phyloP scores from a whole-genome alignment of 2,329 filamentous ascomycete species.

The Cyphellophora attinorum region DNA sequence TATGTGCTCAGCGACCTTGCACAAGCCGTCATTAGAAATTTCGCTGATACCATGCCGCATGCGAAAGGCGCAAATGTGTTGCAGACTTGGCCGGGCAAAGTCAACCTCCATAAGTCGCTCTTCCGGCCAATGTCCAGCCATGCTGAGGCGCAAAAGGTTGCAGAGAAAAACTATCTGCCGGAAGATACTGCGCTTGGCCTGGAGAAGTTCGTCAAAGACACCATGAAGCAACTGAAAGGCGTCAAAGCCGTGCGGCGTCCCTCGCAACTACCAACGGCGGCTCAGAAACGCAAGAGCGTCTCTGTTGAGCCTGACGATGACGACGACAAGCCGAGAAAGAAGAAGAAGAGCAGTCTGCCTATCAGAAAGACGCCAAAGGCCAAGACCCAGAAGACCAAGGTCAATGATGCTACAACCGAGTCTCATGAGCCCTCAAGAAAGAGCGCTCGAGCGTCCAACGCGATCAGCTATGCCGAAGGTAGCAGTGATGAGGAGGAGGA shows the following conservation, averaged over 20 bases:
- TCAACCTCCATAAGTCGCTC: conserved; percentile 68
- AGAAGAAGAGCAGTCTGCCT: conserved; percentile 12
- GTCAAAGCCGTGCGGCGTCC: conserved; percentile 16
- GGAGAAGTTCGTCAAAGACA: conserved; percentile 63
- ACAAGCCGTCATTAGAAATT: conserved; percentile 71
- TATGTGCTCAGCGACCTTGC: conserved; percentile 84
- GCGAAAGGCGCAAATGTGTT: conserved; percentile 47
- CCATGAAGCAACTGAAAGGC: conserved; percentile 48
- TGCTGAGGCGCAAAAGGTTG: conserved; percentile 71
- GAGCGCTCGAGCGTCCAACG: conserved; percentile 27
- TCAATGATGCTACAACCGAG: conserved; percentile 23
- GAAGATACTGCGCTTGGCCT: conserved; percentile 66
- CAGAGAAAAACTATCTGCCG: conserved; percentile 74
- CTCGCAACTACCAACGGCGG: conserved; percentile 2
- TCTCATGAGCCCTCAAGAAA: conserved; percentile 25
- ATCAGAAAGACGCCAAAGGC: conserved; percentile 16
- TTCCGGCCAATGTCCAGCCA: conserved; percentile 69
- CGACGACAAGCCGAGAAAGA: conserved; percentile 13
- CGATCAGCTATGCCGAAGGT: conserved; percentile 30
- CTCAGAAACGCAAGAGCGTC: conserved; percentile 36
- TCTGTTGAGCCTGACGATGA: conserved; percentile 20
- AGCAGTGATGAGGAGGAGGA: conserved; percentile 30
- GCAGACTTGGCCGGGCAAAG: conserved; percentile 71
- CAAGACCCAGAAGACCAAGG: conserved; percentile 24
- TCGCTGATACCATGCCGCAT: conserved; percentile 67